These are phyloP conservation scores for Chalciporus sp. DNA, from an alignment of 1,284 basidiomycete genomes.

Conservation along the genomic window DNA sequence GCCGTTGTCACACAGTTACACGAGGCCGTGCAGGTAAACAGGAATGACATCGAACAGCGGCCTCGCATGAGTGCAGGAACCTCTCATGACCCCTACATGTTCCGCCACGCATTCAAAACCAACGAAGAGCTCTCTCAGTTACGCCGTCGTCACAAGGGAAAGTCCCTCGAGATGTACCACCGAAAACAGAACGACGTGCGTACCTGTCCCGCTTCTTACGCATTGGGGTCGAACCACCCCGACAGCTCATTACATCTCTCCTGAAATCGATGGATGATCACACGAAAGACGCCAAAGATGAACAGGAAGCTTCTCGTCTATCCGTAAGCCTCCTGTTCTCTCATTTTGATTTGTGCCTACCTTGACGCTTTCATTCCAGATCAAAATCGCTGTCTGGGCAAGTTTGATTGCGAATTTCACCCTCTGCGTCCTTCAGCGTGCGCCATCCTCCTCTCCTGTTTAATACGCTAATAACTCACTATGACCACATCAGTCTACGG, in stretches of 20 bases:
- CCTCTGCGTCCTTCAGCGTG: conserved; percentile 71
- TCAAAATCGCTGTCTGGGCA: conserved; percentile 87
- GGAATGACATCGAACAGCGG: conserved; percentile 49
- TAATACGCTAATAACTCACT: neutral
- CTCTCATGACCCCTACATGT: conserved; percentile 58
- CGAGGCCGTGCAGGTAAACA: conserved; percentile 35
- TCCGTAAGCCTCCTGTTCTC: conserved; percentile 48
- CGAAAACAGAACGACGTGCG: conserved; percentile 79
- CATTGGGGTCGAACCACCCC: conserved; percentile 5
- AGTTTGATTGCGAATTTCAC: conserved; percentile 78
- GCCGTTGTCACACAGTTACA: conserved; percentile 19
- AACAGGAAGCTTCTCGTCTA: conserved; percentile 64
- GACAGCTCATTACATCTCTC: conserved; percentile 76
- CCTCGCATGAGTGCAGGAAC: conserved; percentile 32
- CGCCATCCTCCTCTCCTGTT: conserved; percentile 21
- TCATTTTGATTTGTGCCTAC: conserved; percentile 14
- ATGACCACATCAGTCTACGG: conserved; percentile 68
- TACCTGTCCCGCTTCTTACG: conserved; percentile 11
- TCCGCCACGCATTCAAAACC: conserved; percentile 58
- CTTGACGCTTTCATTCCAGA: conserved; percentile 44
- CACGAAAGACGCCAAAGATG: conserved; percentile 69
- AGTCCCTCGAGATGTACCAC: conserved; percentile 73
- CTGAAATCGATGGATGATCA: conserved; percentile 91
- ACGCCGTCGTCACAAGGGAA: conserved; percentile 58
- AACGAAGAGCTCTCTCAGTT: conserved; percentile 63